phyloP scores from a whole-genome alignment of 352 stramenopile species.

The Globisporangium viniferum region DNA sequence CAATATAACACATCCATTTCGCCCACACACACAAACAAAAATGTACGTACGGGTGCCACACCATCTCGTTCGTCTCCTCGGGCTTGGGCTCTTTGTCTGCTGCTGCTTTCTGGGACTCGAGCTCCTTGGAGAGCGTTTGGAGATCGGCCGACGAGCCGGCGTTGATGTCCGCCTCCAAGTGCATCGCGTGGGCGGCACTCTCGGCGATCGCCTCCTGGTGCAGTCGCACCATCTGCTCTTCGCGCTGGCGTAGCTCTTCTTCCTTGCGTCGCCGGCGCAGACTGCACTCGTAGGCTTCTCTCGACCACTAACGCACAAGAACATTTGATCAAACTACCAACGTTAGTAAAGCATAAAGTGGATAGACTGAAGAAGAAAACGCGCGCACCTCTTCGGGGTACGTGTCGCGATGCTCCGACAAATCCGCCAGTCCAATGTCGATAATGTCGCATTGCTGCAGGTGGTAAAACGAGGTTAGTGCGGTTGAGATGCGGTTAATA shows the following conservation, averaged over 20 bases:
- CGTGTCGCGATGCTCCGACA: conserved; percentile 60
- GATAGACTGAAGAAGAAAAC: background rate
- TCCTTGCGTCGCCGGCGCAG: conserved; percentile 58
- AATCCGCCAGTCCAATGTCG: conserved; percentile 71
- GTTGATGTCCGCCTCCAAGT: conserved; percentile 68
- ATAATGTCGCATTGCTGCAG: conserved; percentile 79
- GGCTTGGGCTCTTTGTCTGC: conserved; percentile 54
- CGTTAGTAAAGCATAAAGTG: background rate
- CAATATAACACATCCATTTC: too few relatives aligned
- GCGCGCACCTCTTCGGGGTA: conserved; percentile 64
- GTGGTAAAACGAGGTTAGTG: background rate
- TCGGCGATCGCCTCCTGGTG: conserved; percentile 72
- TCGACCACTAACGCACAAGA: conserved; percentile 46
- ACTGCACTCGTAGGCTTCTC: conserved; percentile 42
- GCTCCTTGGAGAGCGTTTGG: conserved; percentile 58
- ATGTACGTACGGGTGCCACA: conserved; percentile 81
- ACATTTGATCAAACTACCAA: background rate
- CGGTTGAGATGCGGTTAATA: background rate
- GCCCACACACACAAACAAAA: background rate
- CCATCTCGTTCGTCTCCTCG: conserved; percentile 69
- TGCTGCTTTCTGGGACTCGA: conserved; percentile 35
- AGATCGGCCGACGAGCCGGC: conserved; percentile 41
- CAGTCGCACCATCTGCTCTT: conserved; percentile 63
- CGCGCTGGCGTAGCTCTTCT: conserved; percentile 58
- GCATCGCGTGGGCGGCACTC: conserved; percentile 66